Conservation (phyloP, 306 rosid species). For the Prosopis cineraria region DNA sequence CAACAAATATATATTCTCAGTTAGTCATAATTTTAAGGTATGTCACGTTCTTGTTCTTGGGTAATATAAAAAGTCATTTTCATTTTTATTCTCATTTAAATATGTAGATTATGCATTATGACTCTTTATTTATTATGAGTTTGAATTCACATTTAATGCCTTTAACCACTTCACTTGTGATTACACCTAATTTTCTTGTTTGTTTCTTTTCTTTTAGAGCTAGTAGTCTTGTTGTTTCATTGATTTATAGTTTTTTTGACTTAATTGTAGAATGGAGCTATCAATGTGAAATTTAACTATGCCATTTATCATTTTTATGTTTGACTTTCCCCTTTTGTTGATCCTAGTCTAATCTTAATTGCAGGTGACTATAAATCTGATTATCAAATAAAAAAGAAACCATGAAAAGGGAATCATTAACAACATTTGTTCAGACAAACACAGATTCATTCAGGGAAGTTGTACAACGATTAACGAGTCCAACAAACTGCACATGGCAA, state of each 20-base stretch:
- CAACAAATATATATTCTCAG: too few relatives aligned
- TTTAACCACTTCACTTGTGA: too few relatives aligned
- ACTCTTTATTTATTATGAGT: too few relatives aligned
- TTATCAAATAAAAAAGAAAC: slow-evolving; percentile 13
- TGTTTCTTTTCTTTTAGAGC: background rate
- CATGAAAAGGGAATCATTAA: slow-evolving; percentile 57
- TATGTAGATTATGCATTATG: too few relatives aligned
- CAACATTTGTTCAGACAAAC: slow-evolving; percentile 80
- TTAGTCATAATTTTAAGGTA: too few relatives aligned
- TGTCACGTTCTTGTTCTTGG: too few relatives aligned
- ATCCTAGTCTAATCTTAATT: slow-evolving; percentile 6
- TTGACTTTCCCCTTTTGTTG: background rate
- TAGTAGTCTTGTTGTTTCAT: background rate
- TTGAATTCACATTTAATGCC: too few relatives aligned
- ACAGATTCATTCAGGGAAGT: slow-evolving; percentile 68
- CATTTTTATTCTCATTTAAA: too few relatives aligned
- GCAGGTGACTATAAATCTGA: slow-evolving; percentile 25
- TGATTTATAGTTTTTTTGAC: background rate
- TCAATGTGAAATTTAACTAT: background rate
- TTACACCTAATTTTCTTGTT: background rate
- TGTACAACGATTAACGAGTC: slow-evolving; percentile 79
- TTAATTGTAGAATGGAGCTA: background rate
- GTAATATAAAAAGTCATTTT: too few relatives aligned
- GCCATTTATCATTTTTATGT: background rate
- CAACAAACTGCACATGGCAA: slow-evolving; percentile 45